Evolutionary conservation across 2,329 filamentous ascomycete genomes (phyloP).

Genomic region (Cercospora zeina): DNA sequence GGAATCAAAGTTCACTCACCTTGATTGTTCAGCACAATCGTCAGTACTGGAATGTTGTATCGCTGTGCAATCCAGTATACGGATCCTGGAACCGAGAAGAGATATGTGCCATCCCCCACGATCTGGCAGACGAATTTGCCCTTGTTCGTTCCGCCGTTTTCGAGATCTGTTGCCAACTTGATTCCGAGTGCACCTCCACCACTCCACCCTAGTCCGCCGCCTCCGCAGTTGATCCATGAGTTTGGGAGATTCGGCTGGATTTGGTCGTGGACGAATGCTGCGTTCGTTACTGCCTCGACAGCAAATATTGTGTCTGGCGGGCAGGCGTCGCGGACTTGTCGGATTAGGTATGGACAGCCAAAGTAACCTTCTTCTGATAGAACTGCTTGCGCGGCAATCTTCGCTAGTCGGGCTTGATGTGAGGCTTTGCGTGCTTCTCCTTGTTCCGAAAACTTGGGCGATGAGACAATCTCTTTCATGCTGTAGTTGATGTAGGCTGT

Average conservation of each 20-base stretch:
- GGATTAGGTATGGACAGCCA: constrained; percentile 59
- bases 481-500: constrained; percentile 57
- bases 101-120: constrained; percentile 67
- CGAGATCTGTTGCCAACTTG: constrained; percentile 65
- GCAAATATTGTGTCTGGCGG: constrained; percentile 71
- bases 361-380: constrained; percentile 65
- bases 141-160: constrained; percentile 52
- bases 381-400: constrained; percentile 59
- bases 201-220: constrained; percentile 77
- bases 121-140: constrained; percentile 64
- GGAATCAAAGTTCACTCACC: constrained; percentile 37
- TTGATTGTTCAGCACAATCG: constrained; percentile 69
- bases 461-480: constrained; percentile 46
- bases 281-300: constrained; percentile 76
- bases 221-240: constrained; percentile 78
- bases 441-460: constrained; percentile 41
- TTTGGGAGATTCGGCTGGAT: constrained; percentile 67
- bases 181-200: constrained; percentile 73
- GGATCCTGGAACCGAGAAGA: constrained; percentile 64
- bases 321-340: constrained; percentile 56
- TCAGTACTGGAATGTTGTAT: constrained; percentile 66
- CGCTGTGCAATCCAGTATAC: constrained; percentile 69
- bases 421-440: constrained; percentile 58
- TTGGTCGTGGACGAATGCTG: constrained; percentile 67
- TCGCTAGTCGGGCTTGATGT: constrained; percentile 60